These are phyloP conservation scores for Salisapilia sapeloensis DNA, from an alignment of 352 stramenopile species.

Conservation along the genomic window DNA sequence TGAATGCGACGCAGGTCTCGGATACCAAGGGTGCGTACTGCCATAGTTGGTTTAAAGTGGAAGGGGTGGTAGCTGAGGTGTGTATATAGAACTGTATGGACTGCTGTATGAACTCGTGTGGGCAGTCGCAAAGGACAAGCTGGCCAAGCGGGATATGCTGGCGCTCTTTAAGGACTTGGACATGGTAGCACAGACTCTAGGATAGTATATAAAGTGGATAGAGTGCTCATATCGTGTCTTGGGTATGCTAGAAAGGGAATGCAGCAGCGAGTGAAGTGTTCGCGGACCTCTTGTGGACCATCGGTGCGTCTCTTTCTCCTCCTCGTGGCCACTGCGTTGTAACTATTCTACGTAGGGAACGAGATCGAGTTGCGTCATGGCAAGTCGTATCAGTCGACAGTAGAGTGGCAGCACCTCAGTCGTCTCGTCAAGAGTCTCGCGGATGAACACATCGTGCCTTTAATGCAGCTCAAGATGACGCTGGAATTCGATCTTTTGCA, in stretches of 20 bases:
- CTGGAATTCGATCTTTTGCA: conserved; percentile 69
- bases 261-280: conserved; percentile 27
- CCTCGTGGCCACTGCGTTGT: neutral
- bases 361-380: conserved; percentile 57
- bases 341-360: conserved; percentile 12
- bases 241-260: conserved; percentile 7
- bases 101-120: conserved; percentile 69
- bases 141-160: conserved; percentile 52
- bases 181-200: conserved; percentile 11
- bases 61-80: no score
- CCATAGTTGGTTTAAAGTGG: no score
- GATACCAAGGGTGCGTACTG: no score
- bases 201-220: neutral
- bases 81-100: conserved; percentile 41
- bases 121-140: conserved; percentile 47
- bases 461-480: conserved; percentile 30
- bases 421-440: conserved; percentile 38
- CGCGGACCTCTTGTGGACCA: conserved; percentile 55
- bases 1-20: no score
- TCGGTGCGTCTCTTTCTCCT: conserved; percentile 8
- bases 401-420: conserved; percentile 51
- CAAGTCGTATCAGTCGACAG: conserved; percentile 40
- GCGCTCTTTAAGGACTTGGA: conserved; percentile 47
- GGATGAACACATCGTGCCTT: conserved; percentile 47
- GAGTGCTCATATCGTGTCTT: neutral